Base-by-base conservation (phyloP, 1,284 basidiomycete species). In the Cryptococcus hybrid region DNA sequence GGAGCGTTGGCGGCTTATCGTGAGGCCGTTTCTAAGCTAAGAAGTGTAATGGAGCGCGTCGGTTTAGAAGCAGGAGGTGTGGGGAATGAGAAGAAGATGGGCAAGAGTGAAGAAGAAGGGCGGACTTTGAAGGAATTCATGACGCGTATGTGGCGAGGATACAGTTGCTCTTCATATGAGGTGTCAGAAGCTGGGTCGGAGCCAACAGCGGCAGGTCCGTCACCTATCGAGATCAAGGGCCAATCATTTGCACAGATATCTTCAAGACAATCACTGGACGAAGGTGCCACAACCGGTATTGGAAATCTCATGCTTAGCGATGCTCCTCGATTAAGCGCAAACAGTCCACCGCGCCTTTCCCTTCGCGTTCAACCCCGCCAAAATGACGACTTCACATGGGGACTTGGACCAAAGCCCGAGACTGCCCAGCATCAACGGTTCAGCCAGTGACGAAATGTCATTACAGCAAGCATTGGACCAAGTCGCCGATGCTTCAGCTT, bases 111-210 rank as follows among this genome's bases (percentile, higher is more conserved):
- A 37, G 76, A 79, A 43, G 74, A 78, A 52, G 75, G 74, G 5
- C 61, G 74, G 58, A 77, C 75, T n/a, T 56, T 79, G 52, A 65
- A 69, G 15, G 76, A 3, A 79, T 78, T 48, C 75, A 78, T 59
- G 76, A 78, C 55, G 76, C 76, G 18, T 78, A 78, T 60, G 70
- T 74, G 39, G 72, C 75, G 24, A 65, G 76, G 7, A 76, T 78
- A 53, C 66, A 67, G 46, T 59, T 76, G 8, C 50, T 76, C 69
- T 3, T 67, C 69, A 0, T 75, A 73, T 56, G 73, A 72, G 34
- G 38, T 46, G 5, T 47, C 15, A 35, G 38, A 13, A 47, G 40
- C 18, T 54, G 5, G 44, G 18, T n/a, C 39, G 47, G 47, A 34
- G 30, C 7, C 7, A 46, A 11, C 24, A 24, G 43, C 24, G 24